Base-by-base conservation (phyloP, 768 basidiomycete species). In the Termitomyces sp. region DNA sequence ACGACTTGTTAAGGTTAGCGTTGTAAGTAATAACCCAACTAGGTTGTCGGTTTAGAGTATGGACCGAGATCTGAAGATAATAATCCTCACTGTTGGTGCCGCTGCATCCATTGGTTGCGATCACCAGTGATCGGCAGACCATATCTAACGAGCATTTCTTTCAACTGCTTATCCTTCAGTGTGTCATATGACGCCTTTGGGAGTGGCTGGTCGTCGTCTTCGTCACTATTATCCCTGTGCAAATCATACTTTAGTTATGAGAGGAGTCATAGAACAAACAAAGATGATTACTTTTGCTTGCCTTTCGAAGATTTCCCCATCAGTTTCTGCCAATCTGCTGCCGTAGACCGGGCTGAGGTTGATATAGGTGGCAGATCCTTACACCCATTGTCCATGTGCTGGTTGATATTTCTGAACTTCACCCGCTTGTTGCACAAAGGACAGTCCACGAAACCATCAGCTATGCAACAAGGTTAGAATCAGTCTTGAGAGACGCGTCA, bases 1-100 rank as follows among this genome's bases (percentile, higher is more conserved):
- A 50, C 19, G 75, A 75, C 60, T 79, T 79, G 69, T 90, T 88
- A 9, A 88, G 73, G 65, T 89, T 90, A 28, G 86, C 81, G 58
- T 90, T 90, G 61, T 78, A 84, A 41, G 85, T 65, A 70, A 83
- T 82, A 0, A 86, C 77, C 86, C 86, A 90, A 59, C 88, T 89
- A 46, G 30, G 44, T n/a, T 9, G 27, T 37, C 27, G 8, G 17
- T 35, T 8, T 9, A 41, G 17, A 47, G 45, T 28, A 16, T 3
- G 17, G 43, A 25, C 42, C n/a, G 16, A 41, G 11, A 35, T 53
- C 45, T 25, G 59, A 5, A 46, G 21, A 10, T 35, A 40, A 23
- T n/a, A 2, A 63, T 71, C 6, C 50, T 40, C 64, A 86, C 87
- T 77, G 76, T 66, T 80, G 75, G 68, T 89, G 86, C 50, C 88